A percentile compares a stretch with the other conserved stretches of the same genome.
Evolutionary conservation across 495 filamentous ascomycete genomes (phyloP).

Genomic region (Jackrogersella multiformis): DNA sequence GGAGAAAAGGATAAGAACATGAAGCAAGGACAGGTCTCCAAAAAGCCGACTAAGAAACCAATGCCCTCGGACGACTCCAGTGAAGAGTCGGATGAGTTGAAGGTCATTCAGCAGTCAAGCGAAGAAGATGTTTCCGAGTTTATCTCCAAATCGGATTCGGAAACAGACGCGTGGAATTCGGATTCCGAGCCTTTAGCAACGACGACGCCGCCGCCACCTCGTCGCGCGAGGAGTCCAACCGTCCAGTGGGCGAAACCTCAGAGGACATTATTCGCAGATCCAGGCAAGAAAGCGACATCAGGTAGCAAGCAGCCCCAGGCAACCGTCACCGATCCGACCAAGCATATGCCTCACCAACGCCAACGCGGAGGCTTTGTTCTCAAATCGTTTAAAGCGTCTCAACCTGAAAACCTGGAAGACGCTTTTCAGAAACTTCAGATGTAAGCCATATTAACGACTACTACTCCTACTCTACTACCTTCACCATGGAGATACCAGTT

Average conservation of each 20-base stretch:
- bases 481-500: not conserved
- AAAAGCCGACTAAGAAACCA: not conserved
- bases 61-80: not conserved
- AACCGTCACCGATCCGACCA: slow-evolving; percentile 19
- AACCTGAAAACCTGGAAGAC: slow-evolving; percentile 37
- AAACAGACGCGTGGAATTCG: slow-evolving; percentile 33
- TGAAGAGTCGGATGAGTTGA: slow-evolving; percentile 10
- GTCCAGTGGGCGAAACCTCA: slow-evolving; percentile 30
- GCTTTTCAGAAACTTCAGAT: slow-evolving; percentile 45
- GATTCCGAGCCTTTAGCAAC: slow-evolving; percentile 34
- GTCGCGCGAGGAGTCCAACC: slow-evolving; percentile 29
- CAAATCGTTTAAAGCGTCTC: slow-evolving; percentile 19
- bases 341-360: slow-evolving; percentile 18
- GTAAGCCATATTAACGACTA: slow-evolving; percentile 24
- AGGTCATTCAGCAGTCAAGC: not conserved
- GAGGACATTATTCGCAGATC: slow-evolving; percentile 26
- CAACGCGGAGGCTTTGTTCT: not conserved
- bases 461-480: not conserved
- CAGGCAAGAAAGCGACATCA: slow-evolving; percentile 22
- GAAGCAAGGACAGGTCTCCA: not conserved
- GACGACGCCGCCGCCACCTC: slow-evolving; percentile 18
- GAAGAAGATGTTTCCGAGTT: slow-evolving; percentile 41
- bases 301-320: slow-evolving; percentile 19
- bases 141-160: slow-evolving; percentile 24
- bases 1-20: not conserved